Conservation (phyloP, 352 stramenopile genomes). For the Globisporangium canariense region DNA sequence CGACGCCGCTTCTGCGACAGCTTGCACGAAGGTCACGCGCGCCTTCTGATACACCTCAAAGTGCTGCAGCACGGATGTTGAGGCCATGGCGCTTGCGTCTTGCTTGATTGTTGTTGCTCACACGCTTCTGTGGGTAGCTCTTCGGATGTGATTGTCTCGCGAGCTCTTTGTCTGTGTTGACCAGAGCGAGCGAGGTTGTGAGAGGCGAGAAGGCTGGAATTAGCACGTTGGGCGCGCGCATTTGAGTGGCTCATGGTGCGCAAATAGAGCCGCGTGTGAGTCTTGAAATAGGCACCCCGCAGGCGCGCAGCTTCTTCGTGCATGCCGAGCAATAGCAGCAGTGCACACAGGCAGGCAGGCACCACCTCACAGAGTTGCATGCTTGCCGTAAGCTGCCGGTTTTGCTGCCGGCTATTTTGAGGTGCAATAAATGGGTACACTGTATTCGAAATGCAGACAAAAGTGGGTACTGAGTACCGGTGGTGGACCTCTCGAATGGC, state of each 20-base stretch:
- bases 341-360: not conserved
- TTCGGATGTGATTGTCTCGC: not conserved
- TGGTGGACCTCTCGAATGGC: slow-evolving; percentile 2
- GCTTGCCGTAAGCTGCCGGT: no score
- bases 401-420: not conserved
- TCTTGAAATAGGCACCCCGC: not conserved
- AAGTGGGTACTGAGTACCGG: not conserved
- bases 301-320: not conserved
- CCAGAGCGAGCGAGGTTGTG: not conserved
- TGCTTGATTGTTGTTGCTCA: not conserved
- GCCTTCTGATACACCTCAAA: slow-evolving; percentile 96
- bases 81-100: slow-evolving; percentile 45
- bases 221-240: not conserved
- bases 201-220: not conserved
- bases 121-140: not conserved
- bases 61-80: slow-evolving; percentile 90
- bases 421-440: not conserved
- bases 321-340: not conserved
- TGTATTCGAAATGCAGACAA: not conserved
- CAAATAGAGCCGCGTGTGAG: not conserved
- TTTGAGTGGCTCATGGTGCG: not conserved
- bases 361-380: no score
- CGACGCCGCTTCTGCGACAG: slow-evolving; percentile 91
- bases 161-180: not conserved
- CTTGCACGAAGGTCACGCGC: slow-evolving; percentile 93